Evolutionary conservation across 1,284 basidiomycete genomes (phyloP).

Genomic region (Ustilago crameri): DNA sequence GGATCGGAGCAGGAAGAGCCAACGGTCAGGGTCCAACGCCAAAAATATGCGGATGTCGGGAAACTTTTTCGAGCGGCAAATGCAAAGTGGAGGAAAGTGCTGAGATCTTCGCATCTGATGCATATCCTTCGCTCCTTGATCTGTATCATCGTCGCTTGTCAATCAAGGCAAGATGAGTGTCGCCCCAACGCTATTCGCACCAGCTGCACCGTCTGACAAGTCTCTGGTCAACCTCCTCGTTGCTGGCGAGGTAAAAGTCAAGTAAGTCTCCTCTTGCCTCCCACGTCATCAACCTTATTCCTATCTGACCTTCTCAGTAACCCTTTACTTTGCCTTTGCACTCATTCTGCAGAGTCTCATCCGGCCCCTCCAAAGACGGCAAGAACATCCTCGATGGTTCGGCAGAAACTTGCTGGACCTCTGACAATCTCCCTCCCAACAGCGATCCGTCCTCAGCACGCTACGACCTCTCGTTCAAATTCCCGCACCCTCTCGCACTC

Average conservation of each 20-base stretch:
- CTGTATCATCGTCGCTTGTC: too few relatives aligned
- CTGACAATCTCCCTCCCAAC: slow-evolving; percentile 38
- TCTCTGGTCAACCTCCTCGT: slow-evolving; percentile 31
- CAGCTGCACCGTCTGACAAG: slow-evolving; percentile 1
- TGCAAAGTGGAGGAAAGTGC: neutral
- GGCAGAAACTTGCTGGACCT: slow-evolving; percentile 49
- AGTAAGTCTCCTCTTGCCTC: slow-evolving; percentile 17
- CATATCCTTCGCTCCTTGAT: too few relatives aligned
- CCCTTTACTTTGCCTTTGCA: neutral
- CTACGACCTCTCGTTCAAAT: slow-evolving; percentile 32
- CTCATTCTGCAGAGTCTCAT: slow-evolving; percentile 24
- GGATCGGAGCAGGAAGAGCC: too few relatives aligned
- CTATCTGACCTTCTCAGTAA: neutral
- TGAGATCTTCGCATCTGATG: neutral
- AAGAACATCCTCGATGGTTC: slow-evolving; percentile 43
- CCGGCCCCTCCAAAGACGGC: slow-evolving; percentile 41
- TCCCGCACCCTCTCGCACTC: neutral
- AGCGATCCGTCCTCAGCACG: slow-evolving; percentile 13
- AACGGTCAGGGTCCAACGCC: slow-evolving; percentile 8
- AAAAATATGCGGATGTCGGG: neutral
- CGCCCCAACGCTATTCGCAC: slow-evolving; percentile 18
- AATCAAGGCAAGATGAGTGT: slow-evolving; percentile 16
- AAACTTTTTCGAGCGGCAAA: neutral
- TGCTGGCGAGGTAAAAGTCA: slow-evolving; percentile 29
- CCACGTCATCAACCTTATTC: neutral